Base-by-base conservation (phyloP, 2,329 filamentous ascomycete species). In the Botrytis hyacinthi region DNA sequence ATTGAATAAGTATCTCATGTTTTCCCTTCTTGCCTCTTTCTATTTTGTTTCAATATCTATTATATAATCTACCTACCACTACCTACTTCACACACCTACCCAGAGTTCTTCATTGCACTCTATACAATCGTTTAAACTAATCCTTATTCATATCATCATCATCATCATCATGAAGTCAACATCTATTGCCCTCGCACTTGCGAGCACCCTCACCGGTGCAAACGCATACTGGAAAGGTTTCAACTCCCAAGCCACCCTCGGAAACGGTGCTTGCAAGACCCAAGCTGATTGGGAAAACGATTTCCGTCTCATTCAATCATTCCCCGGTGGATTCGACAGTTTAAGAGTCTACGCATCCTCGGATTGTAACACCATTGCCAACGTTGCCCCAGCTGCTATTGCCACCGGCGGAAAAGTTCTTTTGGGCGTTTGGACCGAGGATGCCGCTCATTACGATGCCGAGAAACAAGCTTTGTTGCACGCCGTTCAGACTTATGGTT, bases 251-350 rank as follows among this genome's bases (percentile, higher is more conserved):
- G 82, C 83, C 32, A 83, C 80, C 72, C 82, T 82, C 71, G 81
- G 78, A 66, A 85, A 87, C 75, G 85, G 88, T 40, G 83, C 83
- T 71, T 97, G 93, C 86, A 96, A 95, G 82, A 84, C 86, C 10
- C 84, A 87, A 73, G 82, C 85, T 1, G 85, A 93, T 77, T 86
- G 96, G 73, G 84, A 88, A 74, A 81, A 84, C n/a, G 93, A 97
- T 78, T 88, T 96, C 78, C 83, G 84, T 26, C 82, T 82, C 67
- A 84, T 89, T 67, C 81, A 82, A 74, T 77, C 76, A 26, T 80
- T 83, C 40, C 87, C 87, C 16, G 87, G 87, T 74, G 83, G 82
- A 76, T 90, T 90, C 84, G 84, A 87, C 73, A 72, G 62, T 32
- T 86, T 89, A 77, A 88, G 90, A 70, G 84, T 91, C 46, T 92